Base-by-base conservation (phyloP, 1,284 basidiomycete genomes). In the Phlebopus sp. region DNA sequence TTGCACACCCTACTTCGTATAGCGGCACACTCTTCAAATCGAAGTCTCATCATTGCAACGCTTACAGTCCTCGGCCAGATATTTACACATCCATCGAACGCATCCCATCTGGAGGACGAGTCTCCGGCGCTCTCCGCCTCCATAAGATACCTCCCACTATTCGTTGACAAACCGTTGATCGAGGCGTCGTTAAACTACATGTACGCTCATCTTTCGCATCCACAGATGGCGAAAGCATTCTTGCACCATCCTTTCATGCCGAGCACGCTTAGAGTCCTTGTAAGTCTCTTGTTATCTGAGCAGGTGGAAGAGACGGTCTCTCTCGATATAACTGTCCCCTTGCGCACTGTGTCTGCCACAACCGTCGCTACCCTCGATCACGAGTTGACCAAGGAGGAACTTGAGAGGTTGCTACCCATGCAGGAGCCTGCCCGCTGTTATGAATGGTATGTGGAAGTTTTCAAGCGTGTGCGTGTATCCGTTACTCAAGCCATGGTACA, bases 141-240 rank as follows among this genome's bases (percentile, higher is more conserved):
- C 6, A 74, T 90, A 51, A 77, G 80, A 56, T 86, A 84, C 56
- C 76, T 92, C 7, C 84, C 90, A n/a, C 74, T 91, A 0, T 76
- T 90, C 58, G 59, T 72, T 37, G 90, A 92, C 68, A 80, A 79
- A 54, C 72, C 75, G 11, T 72, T 92, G 18, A 70, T 85, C 3
- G 83, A 87, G 42, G 79, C 81, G 3, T 79, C 78, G 41, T 62
- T 92, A 46, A 89, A 88, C 62, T 90, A 84, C 58, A 64, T 93
- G 9, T 90, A 90, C 60, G 72, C 79, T 9, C 86, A 92, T 64
- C 71, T 92, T 15, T 84, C 86, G 5, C 75, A 87, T 58, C 78
- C 84, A 10, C 69, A 81, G 2, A 85, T 89, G 78, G 81, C 86
- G n/a, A 85, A 85, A 56, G 78, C 81, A 3, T 89, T 93, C 59